These are phyloP conservation scores for Platanus orientalis DNA, from an alignment of 164 flowering plant species.

Conservation along the genomic window DNA sequence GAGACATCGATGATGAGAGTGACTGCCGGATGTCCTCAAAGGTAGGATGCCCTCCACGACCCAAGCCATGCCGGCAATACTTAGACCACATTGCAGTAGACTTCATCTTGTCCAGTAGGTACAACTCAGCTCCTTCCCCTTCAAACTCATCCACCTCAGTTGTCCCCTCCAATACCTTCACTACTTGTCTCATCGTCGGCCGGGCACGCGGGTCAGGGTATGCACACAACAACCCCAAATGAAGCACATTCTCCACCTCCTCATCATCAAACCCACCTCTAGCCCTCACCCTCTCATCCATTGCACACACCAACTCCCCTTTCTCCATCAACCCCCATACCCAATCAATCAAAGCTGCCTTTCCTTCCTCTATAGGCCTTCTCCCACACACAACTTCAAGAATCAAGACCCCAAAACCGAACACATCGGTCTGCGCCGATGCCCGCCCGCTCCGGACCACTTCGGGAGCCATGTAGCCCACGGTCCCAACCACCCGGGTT, in stretches of 20 bases:
- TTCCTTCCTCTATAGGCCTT: conserved; percentile 49
- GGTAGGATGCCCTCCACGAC: conserved; percentile 30
- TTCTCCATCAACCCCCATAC: conserved; percentile 32
- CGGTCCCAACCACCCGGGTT: conserved; percentile 56
- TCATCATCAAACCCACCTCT: conserved; percentile 32
- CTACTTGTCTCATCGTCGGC: conserved; percentile 66
- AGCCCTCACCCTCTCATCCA: conserved; percentile 34
- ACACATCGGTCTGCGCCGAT: conserved; percentile 53
- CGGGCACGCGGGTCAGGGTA: conserved; percentile 42
- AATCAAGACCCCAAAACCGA: conserved; percentile 51
- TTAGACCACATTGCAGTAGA: conserved; percentile 26
- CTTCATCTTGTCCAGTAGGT: conserved; percentile 26
- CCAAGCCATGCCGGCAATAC: conserved; percentile 4
- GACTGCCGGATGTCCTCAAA: conserved; percentile 33
- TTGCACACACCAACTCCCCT: conserved; percentile 30
- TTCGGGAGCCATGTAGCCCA: conserved; percentile 70
- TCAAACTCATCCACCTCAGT: conserved; percentile 19
- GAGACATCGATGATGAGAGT: conserved; percentile 31
- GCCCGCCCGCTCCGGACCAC: conserved; percentile 47
- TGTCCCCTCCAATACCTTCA: conserved; percentile 46
- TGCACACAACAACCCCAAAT: conserved; percentile 54
- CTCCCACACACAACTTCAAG: conserved; percentile 63
- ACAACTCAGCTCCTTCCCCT: conserved; percentile 34
- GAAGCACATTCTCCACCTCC: conserved; percentile 45
- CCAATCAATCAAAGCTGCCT: conserved; percentile 44